Percentiles rank a stretch among this genome's conserved stretches.
These are phyloP conservation scores for Psilocybe mexicana DNA, from an alignment of 1,284 basidiomycete genomes.

Conservation along the genomic window DNA sequence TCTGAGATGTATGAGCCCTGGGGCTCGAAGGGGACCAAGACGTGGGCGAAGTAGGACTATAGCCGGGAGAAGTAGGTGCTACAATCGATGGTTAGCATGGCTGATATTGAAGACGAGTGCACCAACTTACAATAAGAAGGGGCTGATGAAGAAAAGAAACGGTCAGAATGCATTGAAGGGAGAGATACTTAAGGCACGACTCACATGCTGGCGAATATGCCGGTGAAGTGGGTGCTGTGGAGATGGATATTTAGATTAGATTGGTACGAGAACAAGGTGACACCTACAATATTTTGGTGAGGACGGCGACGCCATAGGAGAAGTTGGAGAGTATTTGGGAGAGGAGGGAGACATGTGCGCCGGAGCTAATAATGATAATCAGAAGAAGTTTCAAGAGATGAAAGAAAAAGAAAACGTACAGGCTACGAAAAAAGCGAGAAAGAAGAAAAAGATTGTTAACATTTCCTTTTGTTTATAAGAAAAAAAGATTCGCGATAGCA, in stretches of 20 bases:
- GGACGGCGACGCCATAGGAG: constrained; percentile 76
- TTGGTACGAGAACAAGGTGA: constrained; percentile 7
- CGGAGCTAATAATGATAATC: constrained; percentile 39
- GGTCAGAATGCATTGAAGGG: constrained; percentile 21
- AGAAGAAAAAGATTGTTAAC: constrained; percentile 19
- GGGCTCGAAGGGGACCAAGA: constrained; percentile 81
- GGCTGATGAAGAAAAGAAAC: constrained; percentile 44
- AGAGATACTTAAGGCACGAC: constrained; percentile 29
- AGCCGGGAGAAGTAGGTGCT: constrained; percentile 84
- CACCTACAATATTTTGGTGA: constrained; percentile 86
- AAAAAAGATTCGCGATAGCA: constrained; percentile 21
- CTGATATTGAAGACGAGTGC: constrained; percentile 13
- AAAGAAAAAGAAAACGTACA: constrained; percentile 43
- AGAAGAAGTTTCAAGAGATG: not conserved
- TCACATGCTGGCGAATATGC: constrained; percentile 82
- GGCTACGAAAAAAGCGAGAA: constrained; percentile 40
- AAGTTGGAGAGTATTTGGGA: constrained; percentile 84
- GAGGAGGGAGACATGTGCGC: constrained; percentile 83
- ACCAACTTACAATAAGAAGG: constrained; percentile 68
- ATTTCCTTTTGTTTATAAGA: not conserved
- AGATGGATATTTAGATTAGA: constrained; percentile 4
- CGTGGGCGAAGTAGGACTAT: constrained; percentile 77
- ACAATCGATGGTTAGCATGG: constrained; percentile 15
- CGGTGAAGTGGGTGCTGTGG: constrained; percentile 75
- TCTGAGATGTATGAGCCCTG: constrained; percentile 40